Conservation (phyloP, 495 filamentous ascomycete species). For the Arthonia radiata region DNA sequence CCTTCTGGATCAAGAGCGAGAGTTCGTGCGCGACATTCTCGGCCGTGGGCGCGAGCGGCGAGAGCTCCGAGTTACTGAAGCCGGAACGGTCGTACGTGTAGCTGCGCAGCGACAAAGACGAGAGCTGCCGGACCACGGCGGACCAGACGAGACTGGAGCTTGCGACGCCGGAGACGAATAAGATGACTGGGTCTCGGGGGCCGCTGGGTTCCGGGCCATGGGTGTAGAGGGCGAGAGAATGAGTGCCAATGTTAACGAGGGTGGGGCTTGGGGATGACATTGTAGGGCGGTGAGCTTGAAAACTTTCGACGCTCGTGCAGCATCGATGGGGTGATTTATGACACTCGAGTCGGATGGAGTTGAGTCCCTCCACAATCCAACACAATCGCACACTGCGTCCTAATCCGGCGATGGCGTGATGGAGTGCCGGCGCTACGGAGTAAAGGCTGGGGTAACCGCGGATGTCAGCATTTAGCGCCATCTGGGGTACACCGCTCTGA, state of each 20-base stretch:
- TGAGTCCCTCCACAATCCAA: no score
- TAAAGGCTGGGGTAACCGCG: no score
- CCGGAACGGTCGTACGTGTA: conserved; percentile 8
- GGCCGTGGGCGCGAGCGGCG: conserved; percentile 6
- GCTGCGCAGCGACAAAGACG: conserved; percentile 5
- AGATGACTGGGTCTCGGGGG: conserved; percentile 6
- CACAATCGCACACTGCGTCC: no score
- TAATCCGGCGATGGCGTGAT: no score
- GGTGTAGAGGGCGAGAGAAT: conserved; percentile 6
- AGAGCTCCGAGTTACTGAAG: conserved; percentile 5
- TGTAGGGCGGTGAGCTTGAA: conserved; percentile 2
- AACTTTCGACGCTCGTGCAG: no score
- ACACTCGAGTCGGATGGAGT: no score
- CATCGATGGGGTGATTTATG: no score
- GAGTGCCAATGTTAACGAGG: conserved; percentile 7
- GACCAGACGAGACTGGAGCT: conserved; percentile 4
- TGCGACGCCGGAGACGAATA: conserved; percentile 6
- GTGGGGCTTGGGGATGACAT: conserved; percentile 4
- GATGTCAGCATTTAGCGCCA: no score
- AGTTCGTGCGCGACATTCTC: conserved; percentile 7
- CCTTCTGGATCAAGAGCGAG: conserved; percentile 6
- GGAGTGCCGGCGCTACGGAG: no score
- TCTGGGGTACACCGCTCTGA: no score
- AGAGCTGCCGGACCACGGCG: conserved; percentile 5
- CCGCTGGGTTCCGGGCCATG: conserved; percentile 6